A percentile compares a stretch with the other conserved stretches of the same genome.
These are phyloP conservation scores for Calamus simplicifolius DNA, from an alignment of 176 grass and related monocot species.

Conservation along the genomic window DNA sequence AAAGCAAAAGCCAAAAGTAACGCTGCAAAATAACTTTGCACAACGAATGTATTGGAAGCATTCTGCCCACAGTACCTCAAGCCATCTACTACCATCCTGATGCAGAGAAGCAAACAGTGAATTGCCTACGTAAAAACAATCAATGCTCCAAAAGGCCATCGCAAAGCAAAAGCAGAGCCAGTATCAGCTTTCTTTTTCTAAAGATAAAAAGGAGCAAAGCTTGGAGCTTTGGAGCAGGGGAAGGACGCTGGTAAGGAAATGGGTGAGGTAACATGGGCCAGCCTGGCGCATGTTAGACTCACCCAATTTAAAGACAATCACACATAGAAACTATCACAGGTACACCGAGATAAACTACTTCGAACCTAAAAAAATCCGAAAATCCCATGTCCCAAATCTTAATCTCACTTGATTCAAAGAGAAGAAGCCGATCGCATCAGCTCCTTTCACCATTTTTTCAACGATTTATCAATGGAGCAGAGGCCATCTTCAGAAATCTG, in stretches of 20 bases:
- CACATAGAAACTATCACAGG: too few species aligned
- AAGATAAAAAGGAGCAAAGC: neutral
- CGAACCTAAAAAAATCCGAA: too few species aligned
- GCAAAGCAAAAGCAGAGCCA: constrained; percentile 2
- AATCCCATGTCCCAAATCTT: too few species aligned
- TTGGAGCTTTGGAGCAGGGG: neutral
- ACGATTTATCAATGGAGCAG: too few species aligned
- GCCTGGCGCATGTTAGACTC: too few species aligned
- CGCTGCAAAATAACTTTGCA: constrained; percentile 25
- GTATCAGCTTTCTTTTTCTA: neutral
- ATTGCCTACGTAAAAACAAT: constrained; percentile 1
- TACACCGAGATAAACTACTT: too few species aligned
- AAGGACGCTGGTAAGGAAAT: neutral
- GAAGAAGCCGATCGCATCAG: too few species aligned
- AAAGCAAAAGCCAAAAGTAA: constrained; percentile 17
- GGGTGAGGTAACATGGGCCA: too few species aligned
- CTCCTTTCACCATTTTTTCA: too few species aligned
- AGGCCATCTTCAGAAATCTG: too few species aligned
- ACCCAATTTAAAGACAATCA: too few species aligned
- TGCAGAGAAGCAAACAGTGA: neutral
- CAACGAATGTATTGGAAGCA: neutral
- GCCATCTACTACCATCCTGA: neutral
- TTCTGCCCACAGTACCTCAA: neutral
- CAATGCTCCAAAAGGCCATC: neutral
- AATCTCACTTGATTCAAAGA: too few species aligned